Conservation (phyloP, 768 basidiomycete species). For the Lactarius pseudohatsudake region DNA sequence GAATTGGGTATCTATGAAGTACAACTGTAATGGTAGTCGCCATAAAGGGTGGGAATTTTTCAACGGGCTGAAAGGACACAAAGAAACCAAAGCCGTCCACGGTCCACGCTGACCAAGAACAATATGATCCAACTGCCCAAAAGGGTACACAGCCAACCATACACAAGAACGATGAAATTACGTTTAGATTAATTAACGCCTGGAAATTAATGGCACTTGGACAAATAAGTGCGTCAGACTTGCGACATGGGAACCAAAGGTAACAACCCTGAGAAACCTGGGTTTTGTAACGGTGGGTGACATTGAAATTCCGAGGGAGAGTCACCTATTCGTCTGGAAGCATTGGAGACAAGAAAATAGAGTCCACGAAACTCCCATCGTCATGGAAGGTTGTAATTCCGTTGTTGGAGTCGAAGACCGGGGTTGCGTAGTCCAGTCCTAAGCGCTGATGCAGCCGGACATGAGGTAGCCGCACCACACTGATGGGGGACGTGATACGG, state of each 20-base stretch:
- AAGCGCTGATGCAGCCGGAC: constrained; percentile 24
- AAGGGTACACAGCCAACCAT: neutral
- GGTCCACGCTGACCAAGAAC: constrained; percentile 14
- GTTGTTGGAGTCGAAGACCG: constrained; percentile 3
- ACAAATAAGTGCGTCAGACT: constrained; percentile 6
- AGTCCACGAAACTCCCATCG: neutral
- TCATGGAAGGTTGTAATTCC: constrained; percentile 12
- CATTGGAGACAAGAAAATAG: neutral
- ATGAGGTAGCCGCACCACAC: constrained; percentile 28
- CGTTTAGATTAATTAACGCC: constrained; percentile 1
- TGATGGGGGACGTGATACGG: constrained; percentile 25
- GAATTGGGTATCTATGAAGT: neutral
- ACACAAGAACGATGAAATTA: constrained; percentile 6
- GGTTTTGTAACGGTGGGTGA: too few species aligned
- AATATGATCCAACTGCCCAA: constrained; percentile 11
- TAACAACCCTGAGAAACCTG: constrained; percentile 13
- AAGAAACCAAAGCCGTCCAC: neutral
- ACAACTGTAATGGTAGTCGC: neutral
- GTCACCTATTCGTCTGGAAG: constrained; percentile 6
- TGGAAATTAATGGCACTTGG: constrained; percentile 8
- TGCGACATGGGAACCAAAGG: neutral
- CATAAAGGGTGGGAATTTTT: constrained; percentile 5
- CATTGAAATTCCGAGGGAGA: neutral
- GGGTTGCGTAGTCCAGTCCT: constrained; percentile 5
- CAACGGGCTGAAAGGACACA: neutral